Conservation (phyloP, 805 yeast species). For the Saccharomycopsis lassenensis region DNA sequence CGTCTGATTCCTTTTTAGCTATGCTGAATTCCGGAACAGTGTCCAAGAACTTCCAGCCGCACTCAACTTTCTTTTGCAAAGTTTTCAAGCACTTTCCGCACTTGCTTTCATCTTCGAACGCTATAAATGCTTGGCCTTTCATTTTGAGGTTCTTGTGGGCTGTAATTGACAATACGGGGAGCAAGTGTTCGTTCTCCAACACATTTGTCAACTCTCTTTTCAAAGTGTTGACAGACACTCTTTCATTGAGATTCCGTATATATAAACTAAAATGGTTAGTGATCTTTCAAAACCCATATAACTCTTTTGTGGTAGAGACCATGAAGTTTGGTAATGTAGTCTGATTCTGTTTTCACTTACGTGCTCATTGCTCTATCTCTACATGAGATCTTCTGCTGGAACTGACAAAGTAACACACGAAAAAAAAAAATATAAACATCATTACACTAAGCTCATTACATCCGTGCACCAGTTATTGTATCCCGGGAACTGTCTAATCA, state of each 20-base stretch:
- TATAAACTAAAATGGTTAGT: too few species aligned
- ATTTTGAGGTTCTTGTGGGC: constrained; percentile 52
- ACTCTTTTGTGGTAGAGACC: too few species aligned
- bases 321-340: too few species aligned
- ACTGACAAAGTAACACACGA: too few species aligned
- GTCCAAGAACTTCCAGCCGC: constrained; percentile 9
- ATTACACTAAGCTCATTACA: too few species aligned
- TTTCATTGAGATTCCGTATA: constrained; percentile 63
- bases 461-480: too few species aligned
- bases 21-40: constrained; percentile 19
- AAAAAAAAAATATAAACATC: too few species aligned
- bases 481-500: too few species aligned
- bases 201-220: constrained; percentile 31
- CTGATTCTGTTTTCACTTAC: too few species aligned
- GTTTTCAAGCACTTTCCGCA: constrained; percentile 4
- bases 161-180: constrained; percentile 34
- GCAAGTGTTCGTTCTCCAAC: constrained; percentile 30
- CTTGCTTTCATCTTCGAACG: constrained; percentile 32
- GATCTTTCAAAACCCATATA: too few species aligned
- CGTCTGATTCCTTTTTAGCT: constrained; percentile 23
- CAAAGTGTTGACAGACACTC: constrained; percentile 42
- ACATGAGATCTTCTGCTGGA: too few species aligned
- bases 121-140: constrained; percentile 78
- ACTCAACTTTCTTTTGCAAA: constrained; percentile 25
- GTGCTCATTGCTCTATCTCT: too few species aligned